Evolutionary conservation across 805 yeast species (phyloP).

Genomic region (Cyberlindnera mississippiensis): DNA sequence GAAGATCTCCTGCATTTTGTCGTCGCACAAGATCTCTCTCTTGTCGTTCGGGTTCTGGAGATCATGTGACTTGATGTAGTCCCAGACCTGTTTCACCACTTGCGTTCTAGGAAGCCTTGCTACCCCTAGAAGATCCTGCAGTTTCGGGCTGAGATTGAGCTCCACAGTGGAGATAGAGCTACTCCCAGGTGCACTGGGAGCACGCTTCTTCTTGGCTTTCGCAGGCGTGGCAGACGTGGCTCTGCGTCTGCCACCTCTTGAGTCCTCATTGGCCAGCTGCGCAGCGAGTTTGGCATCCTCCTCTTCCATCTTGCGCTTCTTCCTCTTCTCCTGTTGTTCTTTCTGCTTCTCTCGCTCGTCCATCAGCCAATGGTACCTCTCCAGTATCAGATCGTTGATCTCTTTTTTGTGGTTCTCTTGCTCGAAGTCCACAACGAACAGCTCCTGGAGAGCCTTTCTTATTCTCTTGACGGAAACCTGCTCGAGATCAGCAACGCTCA

Average conservation of each 20-base stretch:
- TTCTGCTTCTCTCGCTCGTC: slow-evolving; percentile 32
- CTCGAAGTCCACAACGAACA: slow-evolving; percentile 53
- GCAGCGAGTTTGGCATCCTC: slow-evolving; percentile 53
- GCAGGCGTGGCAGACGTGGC: slow-evolving; percentile 3
- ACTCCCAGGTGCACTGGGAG: slow-evolving; percentile 17
- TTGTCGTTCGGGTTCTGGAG: slow-evolving; percentile 66
- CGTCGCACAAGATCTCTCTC: slow-evolving; percentile 64
- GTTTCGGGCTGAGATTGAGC: slow-evolving; percentile 45
- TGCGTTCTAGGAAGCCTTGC: slow-evolving; percentile 57
- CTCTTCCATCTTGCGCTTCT: slow-evolving; percentile 37
- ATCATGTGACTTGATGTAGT: slow-evolving; percentile 55
- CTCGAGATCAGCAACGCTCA: slow-evolving; percentile 66
- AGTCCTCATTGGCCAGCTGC: slow-evolving; percentile 35
- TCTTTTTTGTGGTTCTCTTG: slow-evolving; percentile 40
- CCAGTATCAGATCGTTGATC: slow-evolving; percentile 57
- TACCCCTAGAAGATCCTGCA: slow-evolving; percentile 46
- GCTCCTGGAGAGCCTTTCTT: slow-evolving; percentile 66
- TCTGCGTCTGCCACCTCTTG: slow-evolving; percentile 18
- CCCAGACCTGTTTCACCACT: slow-evolving; percentile 68
- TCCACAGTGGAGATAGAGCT: slow-evolving; percentile 37
- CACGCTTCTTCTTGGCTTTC: slow-evolving; percentile 12
- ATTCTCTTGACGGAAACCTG: slow-evolving; percentile 68
- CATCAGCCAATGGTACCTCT: slow-evolving; percentile 45
- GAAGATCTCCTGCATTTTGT: slow-evolving; percentile 49
- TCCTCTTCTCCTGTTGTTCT: slow-evolving; percentile 29